Conservation (phyloP, 805 yeast species). For the Jamesozyma hellenica region DNA sequence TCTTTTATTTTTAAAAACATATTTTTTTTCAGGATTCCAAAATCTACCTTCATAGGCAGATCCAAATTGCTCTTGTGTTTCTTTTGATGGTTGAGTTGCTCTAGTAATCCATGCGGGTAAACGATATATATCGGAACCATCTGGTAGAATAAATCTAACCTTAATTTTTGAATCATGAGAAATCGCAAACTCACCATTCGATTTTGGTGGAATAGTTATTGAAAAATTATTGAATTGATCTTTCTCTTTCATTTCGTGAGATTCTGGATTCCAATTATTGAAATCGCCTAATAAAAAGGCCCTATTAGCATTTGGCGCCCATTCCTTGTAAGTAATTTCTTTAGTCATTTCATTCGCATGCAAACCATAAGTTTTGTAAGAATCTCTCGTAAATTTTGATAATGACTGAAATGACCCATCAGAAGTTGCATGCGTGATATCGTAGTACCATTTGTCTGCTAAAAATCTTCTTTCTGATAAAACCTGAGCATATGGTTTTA, state of each 20-base stretch:
- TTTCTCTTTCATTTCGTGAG: slow-evolving; percentile 41
- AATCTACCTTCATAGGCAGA: slow-evolving; percentile 73
- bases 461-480: slow-evolving; percentile 56
- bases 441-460: slow-evolving; percentile 54
- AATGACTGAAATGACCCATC: slow-evolving; percentile 55
- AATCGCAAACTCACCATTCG: slow-evolving; percentile 41
- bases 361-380: slow-evolving; percentile 70
- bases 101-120: slow-evolving; percentile 84
- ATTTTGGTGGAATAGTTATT: slow-evolving; percentile 44
- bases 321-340: slow-evolving; percentile 59
- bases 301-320: slow-evolving; percentile 77
- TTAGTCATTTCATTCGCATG: slow-evolving; percentile 46
- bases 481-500: slow-evolving; percentile 65
- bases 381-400: slow-evolving; percentile 53
- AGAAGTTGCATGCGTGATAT: slow-evolving; percentile 31
- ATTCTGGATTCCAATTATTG: slow-evolving; percentile 63
- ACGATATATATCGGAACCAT: slow-evolving; percentile 66
- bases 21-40: slow-evolving; percentile 71
- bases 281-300: slow-evolving; percentile 89
- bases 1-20: slow-evolving; percentile 52
- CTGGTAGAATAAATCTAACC: slow-evolving; percentile 51
- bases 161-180: slow-evolving; percentile 75
- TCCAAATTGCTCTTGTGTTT: slow-evolving; percentile 32
- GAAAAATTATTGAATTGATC: slow-evolving; percentile 67
- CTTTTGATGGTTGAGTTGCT: slow-evolving; percentile 65